A percentile compares a stretch with the other conserved stretches of the same genome.
These are phyloP conservation scores for Heritiera fomes DNA, from an alignment of 345 rosid genomes.

Conservation along the genomic window DNA sequence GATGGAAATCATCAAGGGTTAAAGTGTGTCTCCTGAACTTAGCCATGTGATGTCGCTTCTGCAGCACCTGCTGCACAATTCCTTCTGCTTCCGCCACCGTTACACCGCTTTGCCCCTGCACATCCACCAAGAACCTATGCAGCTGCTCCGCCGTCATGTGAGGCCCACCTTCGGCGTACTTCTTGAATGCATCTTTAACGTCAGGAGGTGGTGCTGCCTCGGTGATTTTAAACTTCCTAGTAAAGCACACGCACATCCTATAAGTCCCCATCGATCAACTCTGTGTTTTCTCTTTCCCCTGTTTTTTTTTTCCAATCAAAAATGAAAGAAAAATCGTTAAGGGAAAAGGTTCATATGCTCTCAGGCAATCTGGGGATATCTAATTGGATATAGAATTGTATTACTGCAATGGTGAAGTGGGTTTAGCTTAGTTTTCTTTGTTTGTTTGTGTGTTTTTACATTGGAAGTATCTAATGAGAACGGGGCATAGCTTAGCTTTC, in stretches of 20 bases:
- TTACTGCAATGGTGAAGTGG: constrained; percentile 7
- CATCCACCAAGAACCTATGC: constrained; percentile 52
- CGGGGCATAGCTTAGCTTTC: not conserved
- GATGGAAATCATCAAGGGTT: constrained; percentile 71
- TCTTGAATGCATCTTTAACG: constrained; percentile 52
- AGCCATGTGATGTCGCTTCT: constrained; percentile 57
- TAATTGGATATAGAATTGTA: not conserved
- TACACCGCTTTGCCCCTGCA: constrained; percentile 43
- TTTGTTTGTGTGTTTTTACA: not conserved
- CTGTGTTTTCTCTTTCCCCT: not conserved
- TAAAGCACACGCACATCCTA: constrained; percentile 69
- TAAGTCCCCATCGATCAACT: constrained; percentile 59
- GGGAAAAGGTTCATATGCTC: not conserved
- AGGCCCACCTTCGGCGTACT: constrained; percentile 55
- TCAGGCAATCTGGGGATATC: not conserved
- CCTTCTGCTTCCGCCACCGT: constrained; percentile 51
- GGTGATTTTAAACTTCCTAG: constrained; percentile 60
- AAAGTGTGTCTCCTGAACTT: constrained; percentile 64
- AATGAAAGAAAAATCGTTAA: constrained; percentile 20
- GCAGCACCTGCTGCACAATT: constrained; percentile 58
- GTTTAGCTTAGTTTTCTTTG: constrained; percentile 5
- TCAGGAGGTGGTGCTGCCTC: constrained; percentile 73
- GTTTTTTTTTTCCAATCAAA: not conserved
- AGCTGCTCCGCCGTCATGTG: constrained; percentile 73
- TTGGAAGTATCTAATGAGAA: not conserved